phyloP scores from a whole-genome alignment of 176 grass and related monocot genomes.

The Chrysopogon serrulatus region DNA sequence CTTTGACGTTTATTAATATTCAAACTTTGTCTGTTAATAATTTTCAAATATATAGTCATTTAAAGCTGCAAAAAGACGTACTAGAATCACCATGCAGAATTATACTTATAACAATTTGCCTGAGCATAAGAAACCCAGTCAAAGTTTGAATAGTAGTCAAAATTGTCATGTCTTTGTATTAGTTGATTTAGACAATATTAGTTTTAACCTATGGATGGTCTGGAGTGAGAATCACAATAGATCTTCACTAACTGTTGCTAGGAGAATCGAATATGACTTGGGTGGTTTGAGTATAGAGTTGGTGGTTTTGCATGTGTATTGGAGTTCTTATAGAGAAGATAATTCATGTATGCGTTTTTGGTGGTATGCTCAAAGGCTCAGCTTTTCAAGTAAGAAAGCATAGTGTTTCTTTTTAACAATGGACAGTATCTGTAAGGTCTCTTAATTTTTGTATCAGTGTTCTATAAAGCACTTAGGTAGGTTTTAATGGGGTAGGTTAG shows the following conservation, averaged over 20 bases:
- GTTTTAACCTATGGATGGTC: background rate
- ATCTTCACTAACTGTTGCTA: background rate
- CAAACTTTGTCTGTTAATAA: background rate
- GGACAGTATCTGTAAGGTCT: background rate
- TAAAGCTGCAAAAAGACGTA: background rate
- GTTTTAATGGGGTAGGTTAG: background rate
- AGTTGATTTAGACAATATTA: background rate
- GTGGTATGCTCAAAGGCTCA: background rate
- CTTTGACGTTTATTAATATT: background rate
- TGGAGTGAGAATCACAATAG: background rate
- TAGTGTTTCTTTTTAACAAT: background rate
- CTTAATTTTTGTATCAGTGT: background rate
- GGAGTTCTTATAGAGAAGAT: background rate
- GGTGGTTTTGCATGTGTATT: background rate
- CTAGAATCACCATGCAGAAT: background rate
- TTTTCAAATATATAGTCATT: background rate
- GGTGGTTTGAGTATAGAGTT: background rate
- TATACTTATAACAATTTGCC: background rate
- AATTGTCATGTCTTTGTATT: background rate
- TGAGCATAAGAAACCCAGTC: background rate
- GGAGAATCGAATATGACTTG: background rate
- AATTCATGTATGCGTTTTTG: background rate
- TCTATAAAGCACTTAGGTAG: background rate
- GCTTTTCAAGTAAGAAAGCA: background rate
- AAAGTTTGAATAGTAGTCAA: background rate